These are phyloP conservation scores for Hypoxylon sp. DNA, from an alignment of 2,329 filamentous ascomycete species.

Conservation along the genomic window DNA sequence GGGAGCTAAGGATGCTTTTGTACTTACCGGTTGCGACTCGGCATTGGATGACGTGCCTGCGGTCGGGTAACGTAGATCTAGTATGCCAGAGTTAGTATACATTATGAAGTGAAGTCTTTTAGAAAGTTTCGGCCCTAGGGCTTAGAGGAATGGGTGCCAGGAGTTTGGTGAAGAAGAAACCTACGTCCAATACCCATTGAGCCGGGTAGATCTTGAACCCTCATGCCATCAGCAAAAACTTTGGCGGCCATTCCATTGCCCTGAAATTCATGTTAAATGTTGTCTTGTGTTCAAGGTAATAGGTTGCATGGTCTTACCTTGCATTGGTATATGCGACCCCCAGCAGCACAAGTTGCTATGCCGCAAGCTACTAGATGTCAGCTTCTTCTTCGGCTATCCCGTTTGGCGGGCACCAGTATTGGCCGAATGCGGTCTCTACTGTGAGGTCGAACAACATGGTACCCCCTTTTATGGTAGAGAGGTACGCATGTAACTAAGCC, in stretches of 20 bases:
- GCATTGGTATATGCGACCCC: constrained; percentile 87
- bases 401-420: not conserved
- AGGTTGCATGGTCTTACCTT: constrained; percentile 64
- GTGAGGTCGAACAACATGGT: not conserved
- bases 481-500: not conserved
- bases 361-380: constrained; percentile 66
- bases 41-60: constrained; percentile 85
- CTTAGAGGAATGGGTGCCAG: not conserved
- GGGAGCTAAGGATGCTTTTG: not conserved
- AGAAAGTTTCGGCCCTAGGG: not conserved
- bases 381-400: not conserved
- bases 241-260: constrained; percentile 89
- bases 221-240: constrained; percentile 85
- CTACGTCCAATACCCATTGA: constrained; percentile 83
- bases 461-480: not conserved
- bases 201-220: constrained; percentile 81
- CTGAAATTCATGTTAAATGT: constrained; percentile 25
- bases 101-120: not conserved
- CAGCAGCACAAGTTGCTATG: constrained; percentile 80
- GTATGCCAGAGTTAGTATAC: constrained; percentile 3
- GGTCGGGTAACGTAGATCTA: constrained; percentile 86
- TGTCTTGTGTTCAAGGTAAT: not conserved
- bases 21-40: constrained; percentile 79
- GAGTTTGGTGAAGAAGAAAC: constrained; percentile 13
- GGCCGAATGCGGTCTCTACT: not conserved